Conservation (phyloP, 2,329 filamentous ascomycete genomes). For the Xylariaceae sp. region DNA sequence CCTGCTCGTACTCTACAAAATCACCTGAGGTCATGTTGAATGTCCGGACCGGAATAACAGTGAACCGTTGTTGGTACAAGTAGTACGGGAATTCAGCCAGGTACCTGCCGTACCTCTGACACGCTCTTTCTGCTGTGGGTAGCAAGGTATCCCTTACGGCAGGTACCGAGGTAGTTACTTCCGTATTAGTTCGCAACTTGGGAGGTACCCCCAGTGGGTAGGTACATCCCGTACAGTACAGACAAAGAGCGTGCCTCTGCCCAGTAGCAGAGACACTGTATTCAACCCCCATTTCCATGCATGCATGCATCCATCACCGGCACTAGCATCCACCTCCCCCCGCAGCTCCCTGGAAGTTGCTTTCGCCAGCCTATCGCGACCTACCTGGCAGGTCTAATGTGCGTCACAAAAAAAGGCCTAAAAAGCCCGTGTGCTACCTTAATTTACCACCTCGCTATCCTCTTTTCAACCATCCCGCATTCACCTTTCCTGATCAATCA, state of each 20-base stretch:
- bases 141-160: not conserved
- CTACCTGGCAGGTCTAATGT: slow-evolving; percentile 29
- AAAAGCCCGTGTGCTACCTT: slow-evolving; percentile 40
- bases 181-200: not conserved
- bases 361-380: slow-evolving; percentile 31
- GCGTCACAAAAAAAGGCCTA: slow-evolving; percentile 32
- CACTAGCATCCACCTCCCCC: slow-evolving; percentile 19
- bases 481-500: slow-evolving; percentile 45
- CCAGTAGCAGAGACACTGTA: not conserved
- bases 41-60: no score
- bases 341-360: slow-evolving; percentile 24
- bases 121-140: no score
- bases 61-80: no score
- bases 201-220: not conserved
- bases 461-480: slow-evolving; percentile 47
- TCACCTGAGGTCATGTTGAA: no score
- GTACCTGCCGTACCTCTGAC: no score
- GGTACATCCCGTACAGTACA: not conserved
- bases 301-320: slow-evolving; percentile 17
- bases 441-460: slow-evolving; percentile 42
- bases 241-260: not conserved
- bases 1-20: no score
- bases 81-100: no score
- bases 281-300: slow-evolving; percentile 12
- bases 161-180: not conserved